Evolutionary conservation across 805 yeast genomes (phyloP), one percentile per base, ranked within the genome.

Genomic region (Yamadazyma phyllophila): DNA sequence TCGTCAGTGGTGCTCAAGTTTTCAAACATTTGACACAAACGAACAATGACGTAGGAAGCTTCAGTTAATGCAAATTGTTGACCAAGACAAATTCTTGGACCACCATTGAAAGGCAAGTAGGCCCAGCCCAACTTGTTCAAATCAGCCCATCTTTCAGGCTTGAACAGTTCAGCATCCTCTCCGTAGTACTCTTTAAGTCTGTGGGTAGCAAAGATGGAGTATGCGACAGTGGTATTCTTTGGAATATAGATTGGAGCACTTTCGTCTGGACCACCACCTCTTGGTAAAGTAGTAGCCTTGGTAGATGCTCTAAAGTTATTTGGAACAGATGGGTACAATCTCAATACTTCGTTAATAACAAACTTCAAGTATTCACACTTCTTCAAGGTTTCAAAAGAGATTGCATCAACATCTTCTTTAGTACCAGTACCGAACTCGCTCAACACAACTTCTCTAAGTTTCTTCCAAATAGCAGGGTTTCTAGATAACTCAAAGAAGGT

Each of bases 61-160:
- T 76, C 80, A 14, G 79, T 75, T 16, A 77, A 68, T 3, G 81
- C 82, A 59, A 74, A 75, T 59, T 77, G 81, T 64, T 77, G 81
- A 33, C 82, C 82, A 48, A 77, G 64, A 56, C 82, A 77, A 46
- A 77, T 76, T 48, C 82, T 62, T 26, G 81, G 81, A 4, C 82
- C 82, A 37, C 81, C 82, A 52, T 76, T 76, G 59, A 76, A 76
- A 24, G 80, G 80, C 27, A 76, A 59, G 57, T 71, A 76, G 14
- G 73, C 76, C 80, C 80, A 76, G 3, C 73, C 70, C 38, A 65
- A 59, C 41, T 54, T 55, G 30, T 51, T 55, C 24, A 47, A 54
- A 32, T 54, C 53, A 30, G 61, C 66, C 81, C 81, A 77, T 45
- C 82, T 65, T 52, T 73, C 78, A 3, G 81, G 81, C 16, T 65